These are phyloP conservation scores for Penicillium palitans DNA, from an alignment of 2,329 filamentous ascomycete species.

Conservation along the genomic window DNA sequence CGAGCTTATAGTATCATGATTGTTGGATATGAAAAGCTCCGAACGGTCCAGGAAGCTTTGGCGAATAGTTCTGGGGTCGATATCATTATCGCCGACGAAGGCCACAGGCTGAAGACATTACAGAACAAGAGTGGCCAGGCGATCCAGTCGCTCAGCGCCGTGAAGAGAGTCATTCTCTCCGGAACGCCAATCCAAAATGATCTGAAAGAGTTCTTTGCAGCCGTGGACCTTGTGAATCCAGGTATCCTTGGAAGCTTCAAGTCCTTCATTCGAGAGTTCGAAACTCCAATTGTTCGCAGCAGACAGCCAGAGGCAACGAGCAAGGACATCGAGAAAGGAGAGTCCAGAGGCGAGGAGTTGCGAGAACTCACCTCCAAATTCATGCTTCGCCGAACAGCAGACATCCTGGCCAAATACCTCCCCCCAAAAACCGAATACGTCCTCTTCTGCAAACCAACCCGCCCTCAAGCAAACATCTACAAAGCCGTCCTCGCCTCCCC, in stretches of 20 bases:
- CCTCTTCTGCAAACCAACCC: constrained; percentile 64
- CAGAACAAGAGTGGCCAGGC: constrained; percentile 68
- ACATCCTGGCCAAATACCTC: constrained; percentile 65
- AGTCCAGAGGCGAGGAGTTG: constrained; percentile 62
- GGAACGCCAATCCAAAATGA: constrained; percentile 71
- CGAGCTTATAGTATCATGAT: constrained; percentile 70
- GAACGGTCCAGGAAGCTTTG: constrained; percentile 64
- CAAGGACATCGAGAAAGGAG: constrained; percentile 64
- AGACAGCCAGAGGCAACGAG: constrained; percentile 63
- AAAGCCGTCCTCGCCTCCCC: constrained; percentile 65
- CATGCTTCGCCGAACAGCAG: constrained; percentile 65
- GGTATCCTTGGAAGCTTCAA: constrained; percentile 63
- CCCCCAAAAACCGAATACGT: constrained; percentile 69
- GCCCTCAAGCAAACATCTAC: constrained; percentile 61
- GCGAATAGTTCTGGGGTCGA: constrained; percentile 64
- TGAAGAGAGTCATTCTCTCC: constrained; percentile 62
- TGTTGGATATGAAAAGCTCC: constrained; percentile 70
- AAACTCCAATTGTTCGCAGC: constrained; percentile 63
- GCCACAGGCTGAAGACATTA: constrained; percentile 66
- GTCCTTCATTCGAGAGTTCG: constrained; percentile 64
- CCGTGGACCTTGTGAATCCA: constrained; percentile 69
- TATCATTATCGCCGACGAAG: constrained; percentile 70
- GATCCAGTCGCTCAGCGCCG: constrained; percentile 63
- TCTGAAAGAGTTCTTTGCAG: constrained; percentile 65
- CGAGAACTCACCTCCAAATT: constrained; percentile 62